phyloP scores from a whole-genome alignment of 805 yeast genomes.

The Myxozyma udenii region DNA sequence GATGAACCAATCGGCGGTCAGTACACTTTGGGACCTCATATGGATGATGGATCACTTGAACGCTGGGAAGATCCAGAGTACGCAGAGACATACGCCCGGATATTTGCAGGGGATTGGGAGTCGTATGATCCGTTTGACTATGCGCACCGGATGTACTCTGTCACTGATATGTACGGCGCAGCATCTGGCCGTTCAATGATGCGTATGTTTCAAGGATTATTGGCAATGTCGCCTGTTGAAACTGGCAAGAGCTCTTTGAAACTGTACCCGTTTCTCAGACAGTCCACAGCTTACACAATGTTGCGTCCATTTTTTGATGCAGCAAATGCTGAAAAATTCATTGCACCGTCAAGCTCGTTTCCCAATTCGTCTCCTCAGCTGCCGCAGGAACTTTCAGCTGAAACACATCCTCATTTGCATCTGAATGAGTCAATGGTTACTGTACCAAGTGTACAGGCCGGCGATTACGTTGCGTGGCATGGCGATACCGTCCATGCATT shows the following conservation, averaged over 20 bases:
- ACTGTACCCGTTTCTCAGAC: conserved; percentile 41
- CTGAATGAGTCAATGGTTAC: conserved; percentile 38
- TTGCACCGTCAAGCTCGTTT: conserved; percentile 6
- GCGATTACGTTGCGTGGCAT: conserved; percentile 48
- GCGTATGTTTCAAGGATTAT: conserved; percentile 48
- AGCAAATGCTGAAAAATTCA: background rate
- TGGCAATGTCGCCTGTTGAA: conserved; percentile 40
- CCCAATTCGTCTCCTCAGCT: conserved; percentile 32
- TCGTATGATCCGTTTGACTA: conserved; percentile 44
- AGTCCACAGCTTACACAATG: conserved; percentile 43
- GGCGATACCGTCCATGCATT: conserved; percentile 45
- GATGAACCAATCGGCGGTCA: conserved; percentile 41
- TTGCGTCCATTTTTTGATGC: conserved; percentile 40
- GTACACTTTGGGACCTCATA: conserved; percentile 41
- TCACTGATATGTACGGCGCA: conserved; percentile 39
- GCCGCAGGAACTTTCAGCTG: conserved; percentile 39
- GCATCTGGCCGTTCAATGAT: conserved; percentile 40
- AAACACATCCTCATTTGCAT: conserved; percentile 41
- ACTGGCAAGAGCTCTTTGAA: conserved; percentile 44
- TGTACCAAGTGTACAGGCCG: conserved; percentile 44
- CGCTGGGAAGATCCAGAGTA: conserved; percentile 48
- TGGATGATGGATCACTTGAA: conserved; percentile 47
- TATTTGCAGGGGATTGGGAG: conserved; percentile 46
- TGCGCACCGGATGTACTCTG: conserved; percentile 40
- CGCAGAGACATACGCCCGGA: conserved; percentile 40